phyloP scores from a whole-genome alignment of 352 stramenopile species.

The Elongisporangium undulatum region DNA sequence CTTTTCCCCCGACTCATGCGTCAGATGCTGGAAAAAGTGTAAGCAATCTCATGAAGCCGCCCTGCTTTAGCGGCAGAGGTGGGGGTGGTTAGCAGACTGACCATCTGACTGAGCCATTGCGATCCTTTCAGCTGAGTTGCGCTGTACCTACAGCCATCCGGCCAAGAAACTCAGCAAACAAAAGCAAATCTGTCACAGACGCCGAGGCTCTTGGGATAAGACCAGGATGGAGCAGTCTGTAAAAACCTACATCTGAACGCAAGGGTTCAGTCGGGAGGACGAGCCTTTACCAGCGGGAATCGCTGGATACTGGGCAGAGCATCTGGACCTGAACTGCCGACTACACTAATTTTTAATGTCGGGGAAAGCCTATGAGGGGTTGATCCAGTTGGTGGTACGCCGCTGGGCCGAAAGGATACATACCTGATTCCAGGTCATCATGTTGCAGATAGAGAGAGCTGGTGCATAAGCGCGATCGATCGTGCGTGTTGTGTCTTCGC shows the following conservation, averaged over 20 bases:
- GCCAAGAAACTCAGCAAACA: not conserved
- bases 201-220: not conserved
- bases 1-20: not conserved
- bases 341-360: too few relatives aligned
- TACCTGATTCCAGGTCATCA: not conserved
- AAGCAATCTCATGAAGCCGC: not conserved
- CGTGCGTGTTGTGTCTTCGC: not conserved
- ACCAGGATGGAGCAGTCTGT: not conserved
- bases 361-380: too few relatives aligned
- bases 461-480: not conserved
- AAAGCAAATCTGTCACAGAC: not conserved
- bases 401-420: not conserved
- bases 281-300: not conserved
- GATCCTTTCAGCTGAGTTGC: not conserved
- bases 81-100: not conserved
- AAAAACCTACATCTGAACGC: not conserved
- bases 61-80: not conserved
- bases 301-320: not conserved
- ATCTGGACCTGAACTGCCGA: not conserved
- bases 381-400: not conserved
- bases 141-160: not conserved
- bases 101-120: not conserved
- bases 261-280: not conserved
- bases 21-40: not conserved
- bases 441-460: not conserved